Evolutionary conservation across 441 rosid species (phyloP).

Genomic region (California macrophylla): DNA sequence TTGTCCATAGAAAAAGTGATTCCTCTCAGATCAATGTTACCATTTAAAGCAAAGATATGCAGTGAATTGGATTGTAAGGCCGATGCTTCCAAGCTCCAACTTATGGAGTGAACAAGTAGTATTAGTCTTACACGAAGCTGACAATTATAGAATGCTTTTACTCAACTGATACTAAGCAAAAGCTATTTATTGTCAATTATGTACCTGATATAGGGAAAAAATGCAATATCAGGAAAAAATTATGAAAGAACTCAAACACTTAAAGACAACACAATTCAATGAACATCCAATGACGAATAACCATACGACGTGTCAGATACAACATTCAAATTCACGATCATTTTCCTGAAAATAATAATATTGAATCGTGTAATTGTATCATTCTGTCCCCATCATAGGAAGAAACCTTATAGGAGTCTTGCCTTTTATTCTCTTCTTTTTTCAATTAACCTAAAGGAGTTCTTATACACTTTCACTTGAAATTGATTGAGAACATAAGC

Average conservation of each 20-base stretch:
- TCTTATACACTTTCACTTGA: not conserved
- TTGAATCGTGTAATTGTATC: not conserved
- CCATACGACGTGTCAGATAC: not conserved
- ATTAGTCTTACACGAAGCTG: no score
- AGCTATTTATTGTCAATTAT: not conserved
- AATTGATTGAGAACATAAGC: not conserved
- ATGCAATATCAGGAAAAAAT: not conserved
- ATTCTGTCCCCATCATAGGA: not conserved
- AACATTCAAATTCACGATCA: not conserved
- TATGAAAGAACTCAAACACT: not conserved
- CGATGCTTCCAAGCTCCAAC: no score
- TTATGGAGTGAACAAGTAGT: no score
- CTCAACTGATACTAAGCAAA: not conserved
- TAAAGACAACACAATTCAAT: not conserved
- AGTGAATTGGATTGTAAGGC: not conserved
- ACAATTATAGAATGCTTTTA: not conserved
- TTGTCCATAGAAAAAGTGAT: constrained; percentile 36
- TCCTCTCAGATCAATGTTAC: constrained; percentile 10
- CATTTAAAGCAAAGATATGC: constrained; percentile 12
- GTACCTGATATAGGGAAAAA: not conserved
- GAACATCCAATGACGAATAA: not conserved
- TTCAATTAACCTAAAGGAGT: not conserved
- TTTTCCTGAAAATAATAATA: not conserved
- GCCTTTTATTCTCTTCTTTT: not conserved
- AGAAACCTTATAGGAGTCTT: not conserved